Evolutionary conservation across 2,329 filamentous ascomycete genomes (phyloP), one percentile per base, ranked within the genome.

Genomic region (Scedosporium apiospermum): DNA sequence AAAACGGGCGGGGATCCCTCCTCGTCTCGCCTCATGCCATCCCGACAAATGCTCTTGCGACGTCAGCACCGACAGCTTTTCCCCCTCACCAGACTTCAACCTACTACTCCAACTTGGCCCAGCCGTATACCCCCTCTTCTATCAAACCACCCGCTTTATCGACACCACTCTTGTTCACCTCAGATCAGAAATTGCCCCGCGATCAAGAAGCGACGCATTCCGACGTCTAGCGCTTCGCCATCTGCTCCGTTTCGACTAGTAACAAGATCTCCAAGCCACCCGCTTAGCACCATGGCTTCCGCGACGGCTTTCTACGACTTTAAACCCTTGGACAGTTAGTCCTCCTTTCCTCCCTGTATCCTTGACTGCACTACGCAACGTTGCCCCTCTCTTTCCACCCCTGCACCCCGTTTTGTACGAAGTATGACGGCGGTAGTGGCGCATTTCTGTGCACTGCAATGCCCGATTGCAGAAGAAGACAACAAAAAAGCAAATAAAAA

Each of bases 241-340:
- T 30, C 21, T 23, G 18, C 23, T 27, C 6, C 51, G 16, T 12
- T 23, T 26, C 51, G 12, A 27, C 6, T 16, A 23, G 23, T 26
- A 21, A 26, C 60, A 3, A 42, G 41, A 63, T 66, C 67, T 71
- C 74, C 70, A 67, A 90, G 90, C 88, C 77, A 87, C 30, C 87
- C 87, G 4, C 57, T 44, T 7, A 61, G 49, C 60, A 61, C 60
- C 10, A 61, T 61, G 60, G 49, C 60, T 62, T 87, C 86, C 68
- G 87, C 87, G 21, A 80, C 74, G 63, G n/a, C 58, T 26, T 91
- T 96, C 75, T 95, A 88, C 81, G 88, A 93, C 74, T 96, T 96
- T 77, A 90, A 88, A 79, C 87, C 90, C 67, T 84, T 89, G 68
- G 87, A 93, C 77, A 92, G 89, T 91, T 80, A 66, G 87, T 82